phyloP scores from a whole-genome alignment of 2,329 filamentous ascomycete species.

The Stenocarpella maydis region DNA sequence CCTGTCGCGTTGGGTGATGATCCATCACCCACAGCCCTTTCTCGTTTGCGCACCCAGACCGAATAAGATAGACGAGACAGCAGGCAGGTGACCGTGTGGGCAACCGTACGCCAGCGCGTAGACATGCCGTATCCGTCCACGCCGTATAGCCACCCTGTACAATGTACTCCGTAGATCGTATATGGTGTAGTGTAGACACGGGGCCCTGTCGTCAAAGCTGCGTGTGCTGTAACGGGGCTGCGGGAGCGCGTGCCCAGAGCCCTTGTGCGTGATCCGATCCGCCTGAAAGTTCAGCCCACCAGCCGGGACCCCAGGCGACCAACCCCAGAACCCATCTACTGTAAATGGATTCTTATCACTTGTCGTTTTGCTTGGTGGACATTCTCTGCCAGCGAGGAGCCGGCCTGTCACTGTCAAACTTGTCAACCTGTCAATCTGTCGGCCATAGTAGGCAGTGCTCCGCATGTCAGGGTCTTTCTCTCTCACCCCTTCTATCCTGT shows the following conservation, averaged over 20 bases:
- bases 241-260: constrained; percentile 16
- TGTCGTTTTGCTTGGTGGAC: neutral
- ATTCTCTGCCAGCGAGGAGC: neutral
- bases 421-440: neutral
- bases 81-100: neutral
- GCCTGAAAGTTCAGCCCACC: constrained; percentile 26
- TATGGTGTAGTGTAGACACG: neutral
- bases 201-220: neutral
- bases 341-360: neutral
- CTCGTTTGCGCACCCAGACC: neutral
- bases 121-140: neutral
- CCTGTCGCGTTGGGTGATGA: neutral
- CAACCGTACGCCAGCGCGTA: neutral
- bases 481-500: neutral
- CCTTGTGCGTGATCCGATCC: constrained; percentile 5
- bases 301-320: constrained; percentile 9
- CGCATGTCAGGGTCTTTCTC: no score
- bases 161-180: no score
- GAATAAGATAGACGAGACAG: no score
- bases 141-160: no score
- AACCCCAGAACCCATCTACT: neutral
- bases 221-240: constrained; percentile 17
- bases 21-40: no score
- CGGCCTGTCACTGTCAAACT: neutral
- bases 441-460: no score